Conservation (phyloP, 2,329 filamentous ascomycete genomes). For the Ambrosiella beaveri region DNA sequence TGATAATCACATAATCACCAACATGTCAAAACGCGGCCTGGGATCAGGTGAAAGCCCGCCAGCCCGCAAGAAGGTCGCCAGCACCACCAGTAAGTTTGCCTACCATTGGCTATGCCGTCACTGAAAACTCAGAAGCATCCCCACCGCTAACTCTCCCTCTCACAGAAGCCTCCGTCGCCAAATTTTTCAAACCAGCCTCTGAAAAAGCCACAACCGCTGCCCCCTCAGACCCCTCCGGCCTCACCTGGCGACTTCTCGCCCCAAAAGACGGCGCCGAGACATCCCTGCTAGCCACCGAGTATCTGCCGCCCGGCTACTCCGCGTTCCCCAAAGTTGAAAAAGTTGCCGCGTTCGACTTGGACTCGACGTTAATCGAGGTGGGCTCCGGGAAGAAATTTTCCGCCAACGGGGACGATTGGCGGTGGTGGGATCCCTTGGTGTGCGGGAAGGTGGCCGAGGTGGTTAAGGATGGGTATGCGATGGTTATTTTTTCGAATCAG, state of each 20-base stretch:
- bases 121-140: not conserved
- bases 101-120: not conserved
- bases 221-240: not conserved
- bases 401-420: conserved; percentile 62
- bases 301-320: conserved; percentile 29
- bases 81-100: conserved; percentile 4
- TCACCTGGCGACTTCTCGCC: conserved; percentile 48
- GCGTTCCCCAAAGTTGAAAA: conserved; percentile 28
- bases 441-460: conserved; percentile 50
- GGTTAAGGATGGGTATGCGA: conserved; percentile 52
- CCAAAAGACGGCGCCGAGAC: conserved; percentile 29
- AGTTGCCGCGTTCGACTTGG: conserved; percentile 59
- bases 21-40: conserved; percentile 4
- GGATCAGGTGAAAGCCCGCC: not conserved
- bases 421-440: conserved; percentile 72
- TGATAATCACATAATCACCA: not conserved
- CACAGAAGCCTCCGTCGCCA: conserved; percentile 51
- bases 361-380: conserved; percentile 72
- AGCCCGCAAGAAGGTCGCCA: conserved; percentile 6
- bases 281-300: conserved; percentile 60
- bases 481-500: conserved; percentile 81
- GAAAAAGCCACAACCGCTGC: conserved; percentile 53
- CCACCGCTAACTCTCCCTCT: not conserved
- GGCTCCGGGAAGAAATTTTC: conserved; percentile 58
- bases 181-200: conserved; percentile 75